Conservation (phyloP, 1,139 yeast genomes). For the Suhomyces yuchorum region DNA sequence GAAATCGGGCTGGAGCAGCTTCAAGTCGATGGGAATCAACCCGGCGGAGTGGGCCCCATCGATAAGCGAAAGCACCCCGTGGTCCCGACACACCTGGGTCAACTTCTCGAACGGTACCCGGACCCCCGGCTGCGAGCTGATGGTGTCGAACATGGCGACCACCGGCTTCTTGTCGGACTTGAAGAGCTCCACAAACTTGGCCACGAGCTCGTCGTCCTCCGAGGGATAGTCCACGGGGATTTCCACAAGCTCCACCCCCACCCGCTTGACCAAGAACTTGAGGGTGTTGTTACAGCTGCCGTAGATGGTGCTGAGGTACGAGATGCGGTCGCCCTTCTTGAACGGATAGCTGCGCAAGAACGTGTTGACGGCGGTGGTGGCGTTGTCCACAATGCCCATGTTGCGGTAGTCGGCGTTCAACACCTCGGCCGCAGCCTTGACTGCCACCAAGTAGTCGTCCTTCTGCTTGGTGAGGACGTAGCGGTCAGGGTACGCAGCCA, state of each 20-base stretch:
- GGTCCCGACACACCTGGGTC: slow-evolving; percentile 47
- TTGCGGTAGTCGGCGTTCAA: slow-evolving; percentile 47
- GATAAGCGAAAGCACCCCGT: slow-evolving; percentile 55
- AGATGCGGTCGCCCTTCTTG: slow-evolving; percentile 54
- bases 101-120: slow-evolving; percentile 57
- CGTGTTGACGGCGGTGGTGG: slow-evolving; percentile 63
- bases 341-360: slow-evolving; percentile 59
- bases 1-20: slow-evolving; percentile 57
- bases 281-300: slow-evolving; percentile 60
- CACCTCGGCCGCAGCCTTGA: slow-evolving; percentile 38
- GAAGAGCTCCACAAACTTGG: slow-evolving; percentile 38
- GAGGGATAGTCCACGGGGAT: slow-evolving; percentile 53
- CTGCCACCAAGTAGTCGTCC: slow-evolving; percentile 28
- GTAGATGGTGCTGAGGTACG: slow-evolving; percentile 56
- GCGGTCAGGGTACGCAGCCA: slow-evolving; percentile 44
- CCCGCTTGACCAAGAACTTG: slow-evolving; percentile 42
- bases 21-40: slow-evolving; percentile 49
- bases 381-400: slow-evolving; percentile 57
- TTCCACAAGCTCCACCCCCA: slow-evolving; percentile 48
- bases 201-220: slow-evolving; percentile 49
- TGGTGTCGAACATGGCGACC: slow-evolving; percentile 59
- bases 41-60: slow-evolving; percentile 80
- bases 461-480: slow-evolving; percentile 30
- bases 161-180: slow-evolving; percentile 23
- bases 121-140: slow-evolving; percentile 67